Evolutionary conservation across 106 monocot species (phyloP).

Genomic region (Iris macrosiphon): DNA sequence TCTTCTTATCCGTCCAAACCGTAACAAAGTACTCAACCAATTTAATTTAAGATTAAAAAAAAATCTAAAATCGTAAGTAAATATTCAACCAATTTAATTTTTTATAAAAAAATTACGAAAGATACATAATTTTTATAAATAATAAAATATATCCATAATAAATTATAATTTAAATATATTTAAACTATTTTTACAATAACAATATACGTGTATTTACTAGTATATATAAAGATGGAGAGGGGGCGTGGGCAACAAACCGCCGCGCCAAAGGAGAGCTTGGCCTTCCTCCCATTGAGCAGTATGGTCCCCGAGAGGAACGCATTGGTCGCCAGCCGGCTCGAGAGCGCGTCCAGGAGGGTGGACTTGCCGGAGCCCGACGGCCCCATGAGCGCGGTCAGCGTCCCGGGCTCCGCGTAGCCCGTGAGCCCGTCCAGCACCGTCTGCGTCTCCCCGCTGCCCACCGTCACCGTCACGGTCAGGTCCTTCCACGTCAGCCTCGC

Average conservation of each 20-base stretch:
- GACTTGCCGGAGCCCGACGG: slow-evolving; percentile 84
- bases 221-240: too few species aligned
- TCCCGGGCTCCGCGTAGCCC: slow-evolving; percentile 65
- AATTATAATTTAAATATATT: too few species aligned
- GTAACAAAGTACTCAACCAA: too few species aligned
- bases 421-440: slow-evolving; percentile 51
- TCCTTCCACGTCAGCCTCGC: slow-evolving; percentile 75
- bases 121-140: too few species aligned
- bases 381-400: slow-evolving; percentile 66
- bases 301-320: slow-evolving; percentile 55
- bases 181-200: too few species aligned
- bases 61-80: too few species aligned
- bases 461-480: slow-evolving; percentile 51
- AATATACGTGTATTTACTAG: too few species aligned
- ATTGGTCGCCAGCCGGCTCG: slow-evolving; percentile 55
- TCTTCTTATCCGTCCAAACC: too few species aligned
- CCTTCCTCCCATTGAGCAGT: slow-evolving; percentile 59
- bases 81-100: too few species aligned
- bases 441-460: slow-evolving; percentile 38
- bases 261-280: slow-evolving; percentile 71
- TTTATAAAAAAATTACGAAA: too few species aligned
- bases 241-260: slow-evolving; percentile 26
- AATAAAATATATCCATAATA: too few species aligned
- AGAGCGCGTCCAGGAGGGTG: slow-evolving; percentile 63
- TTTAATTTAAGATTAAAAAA: too few species aligned